phyloP scores from a whole-genome alignment of 2,329 filamentous ascomycete species.

The Diaporthe vaccinii region DNA sequence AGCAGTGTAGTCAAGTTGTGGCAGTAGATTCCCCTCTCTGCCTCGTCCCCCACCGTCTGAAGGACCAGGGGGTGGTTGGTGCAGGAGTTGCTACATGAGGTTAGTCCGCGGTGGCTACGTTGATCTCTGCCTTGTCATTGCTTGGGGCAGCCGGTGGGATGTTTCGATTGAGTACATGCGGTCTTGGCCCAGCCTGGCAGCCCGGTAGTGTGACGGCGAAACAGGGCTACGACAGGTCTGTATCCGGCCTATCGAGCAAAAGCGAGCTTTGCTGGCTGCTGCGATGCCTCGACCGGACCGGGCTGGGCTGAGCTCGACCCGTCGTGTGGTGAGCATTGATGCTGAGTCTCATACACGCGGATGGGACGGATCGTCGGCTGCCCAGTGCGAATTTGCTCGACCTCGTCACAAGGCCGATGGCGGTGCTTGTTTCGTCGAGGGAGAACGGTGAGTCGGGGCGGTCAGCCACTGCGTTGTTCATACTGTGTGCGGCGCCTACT shows the following conservation, averaged over 20 bases:
- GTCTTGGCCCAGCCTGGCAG: slow-evolving; percentile 10
- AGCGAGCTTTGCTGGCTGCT: background rate
- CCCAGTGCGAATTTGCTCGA: slow-evolving; percentile 27
- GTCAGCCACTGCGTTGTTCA: slow-evolving; percentile 24
- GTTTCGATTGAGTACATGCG: slow-evolving; percentile 20
- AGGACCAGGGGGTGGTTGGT: background rate
- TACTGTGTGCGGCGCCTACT: slow-evolving; percentile 12
- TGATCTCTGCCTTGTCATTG: slow-evolving; percentile 21
- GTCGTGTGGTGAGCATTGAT: slow-evolving; percentile 28
- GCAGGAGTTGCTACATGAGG: slow-evolving; percentile 15
- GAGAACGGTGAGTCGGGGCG: slow-evolving; percentile 25
- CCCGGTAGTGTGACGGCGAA: slow-evolving; percentile 1
- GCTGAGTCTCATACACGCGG: slow-evolving; percentile 20
- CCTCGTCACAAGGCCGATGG: slow-evolving; percentile 23
- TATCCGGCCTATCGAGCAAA: background rate
- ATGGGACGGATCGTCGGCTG: slow-evolving; percentile 28
- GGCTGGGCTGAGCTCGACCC: slow-evolving; percentile 2
- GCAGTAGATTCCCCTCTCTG: background rate
- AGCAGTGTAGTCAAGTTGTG: background rate
- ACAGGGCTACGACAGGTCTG: slow-evolving; percentile 9
- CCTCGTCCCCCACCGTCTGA: slow-evolving; percentile 3
- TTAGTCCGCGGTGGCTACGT: slow-evolving; percentile 5
- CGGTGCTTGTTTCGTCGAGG: slow-evolving; percentile 16
- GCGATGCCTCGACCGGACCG: slow-evolving; percentile 15
- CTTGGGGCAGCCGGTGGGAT: slow-evolving; percentile 2